Percentiles rank a stretch among this genome's conserved stretches.
Conservation (phyloP, 148 eudicot genomes). For the Agrostemma githago region DNA sequence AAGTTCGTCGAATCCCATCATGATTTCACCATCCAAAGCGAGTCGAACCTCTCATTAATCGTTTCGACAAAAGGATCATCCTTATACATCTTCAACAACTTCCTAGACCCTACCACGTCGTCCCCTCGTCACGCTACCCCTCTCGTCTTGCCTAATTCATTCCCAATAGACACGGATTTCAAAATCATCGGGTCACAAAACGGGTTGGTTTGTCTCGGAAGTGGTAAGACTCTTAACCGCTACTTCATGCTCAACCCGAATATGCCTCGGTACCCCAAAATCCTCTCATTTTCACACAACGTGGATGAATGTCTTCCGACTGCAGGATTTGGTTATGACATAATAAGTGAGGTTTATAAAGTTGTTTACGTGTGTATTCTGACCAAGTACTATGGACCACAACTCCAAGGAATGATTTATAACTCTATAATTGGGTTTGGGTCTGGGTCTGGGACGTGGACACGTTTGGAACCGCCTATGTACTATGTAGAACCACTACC, state of each 20-base stretch:
- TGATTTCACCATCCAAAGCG: neutral
- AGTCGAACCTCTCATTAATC: constrained; percentile 1
- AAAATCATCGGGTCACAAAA: neutral
- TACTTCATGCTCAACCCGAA: neutral
- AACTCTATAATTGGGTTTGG: neutral
- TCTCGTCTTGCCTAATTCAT: neutral
- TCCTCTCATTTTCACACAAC: neutral
- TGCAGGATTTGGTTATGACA: constrained; percentile 6
- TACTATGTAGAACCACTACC: neutral
- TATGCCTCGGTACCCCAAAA: constrained; percentile 1
- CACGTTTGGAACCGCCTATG: neutral
- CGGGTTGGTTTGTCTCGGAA: constrained; percentile 1
- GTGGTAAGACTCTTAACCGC: constrained; percentile 3
- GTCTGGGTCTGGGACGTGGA: neutral
- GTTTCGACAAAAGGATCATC: neutral
- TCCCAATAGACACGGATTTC: neutral
- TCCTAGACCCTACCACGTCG: neutral
- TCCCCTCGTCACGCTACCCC: neutral
- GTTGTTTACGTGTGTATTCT: neutral
- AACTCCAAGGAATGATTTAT: neutral
- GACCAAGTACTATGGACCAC: neutral
- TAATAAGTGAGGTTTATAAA: neutral
- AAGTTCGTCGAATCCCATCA: neutral
- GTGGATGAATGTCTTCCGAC: neutral
- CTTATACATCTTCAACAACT: neutral